Percentiles rank a stretch among this genome's conserved stretches.
Conservation (phyloP, 345 rosid species). For the Anastatica hierochuntica region DNA sequence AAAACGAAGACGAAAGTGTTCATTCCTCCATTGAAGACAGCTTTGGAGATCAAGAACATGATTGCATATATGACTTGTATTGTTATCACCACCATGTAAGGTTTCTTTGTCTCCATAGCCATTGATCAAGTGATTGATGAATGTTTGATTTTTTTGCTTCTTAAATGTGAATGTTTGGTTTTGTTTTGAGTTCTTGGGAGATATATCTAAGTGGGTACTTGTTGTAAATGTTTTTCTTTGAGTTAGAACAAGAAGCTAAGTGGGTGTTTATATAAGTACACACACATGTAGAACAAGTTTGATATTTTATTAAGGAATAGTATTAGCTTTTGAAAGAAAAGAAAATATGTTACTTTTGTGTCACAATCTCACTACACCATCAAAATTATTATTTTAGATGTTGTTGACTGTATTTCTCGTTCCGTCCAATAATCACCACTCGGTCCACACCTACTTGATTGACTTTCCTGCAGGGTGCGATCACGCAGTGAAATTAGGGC, state of each 20-base stretch:
- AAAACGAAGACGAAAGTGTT: slow-evolving; percentile 75
- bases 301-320: too few species aligned
- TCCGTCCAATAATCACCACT: slow-evolving; percentile 7
- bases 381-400: too few species aligned
- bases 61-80: slow-evolving; percentile 68
- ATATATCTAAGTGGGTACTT: background rate
- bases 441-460: background rate
- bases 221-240: background rate
- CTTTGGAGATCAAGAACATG: slow-evolving; percentile 92
- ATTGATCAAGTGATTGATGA: too few species aligned
- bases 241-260: slow-evolving; percentile 6
- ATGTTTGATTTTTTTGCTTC: too few species aligned
- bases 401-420: too few species aligned
- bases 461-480: background rate
- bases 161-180: background rate
- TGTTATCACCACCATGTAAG: slow-evolving; percentile 41
- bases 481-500: too few species aligned
- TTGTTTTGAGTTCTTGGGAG: background rate
- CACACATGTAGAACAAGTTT: too few species aligned
- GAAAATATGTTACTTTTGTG: slow-evolving; percentile 18
- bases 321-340: too few species aligned
- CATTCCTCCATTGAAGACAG: slow-evolving; percentile 79
- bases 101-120: slow-evolving; percentile 44
- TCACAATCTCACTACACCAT: slow-evolving; percentile 16
- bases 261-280: slow-evolving; percentile 14